Conservation (phyloP, 352 stramenopile genomes). For the Phytophthora constricta region DNA sequence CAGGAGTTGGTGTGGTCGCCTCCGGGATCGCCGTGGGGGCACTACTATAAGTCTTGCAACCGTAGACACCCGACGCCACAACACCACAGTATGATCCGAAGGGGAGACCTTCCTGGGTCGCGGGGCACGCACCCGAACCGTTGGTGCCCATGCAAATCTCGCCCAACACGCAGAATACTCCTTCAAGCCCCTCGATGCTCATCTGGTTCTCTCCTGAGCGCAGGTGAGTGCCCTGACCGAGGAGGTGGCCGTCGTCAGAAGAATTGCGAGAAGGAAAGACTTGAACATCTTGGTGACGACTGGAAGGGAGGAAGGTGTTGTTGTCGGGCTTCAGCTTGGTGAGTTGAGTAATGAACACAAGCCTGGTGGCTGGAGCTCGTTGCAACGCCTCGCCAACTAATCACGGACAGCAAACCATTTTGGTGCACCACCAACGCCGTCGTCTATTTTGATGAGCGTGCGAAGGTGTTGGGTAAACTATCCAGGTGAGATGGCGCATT, state of each 20-base stretch:
- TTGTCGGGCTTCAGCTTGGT: constrained; percentile 16
- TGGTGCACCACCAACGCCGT: no score
- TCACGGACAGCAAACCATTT: not conserved
- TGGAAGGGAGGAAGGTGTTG: not conserved
- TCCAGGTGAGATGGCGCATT: no score
- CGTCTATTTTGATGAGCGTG: constrained; percentile 26
- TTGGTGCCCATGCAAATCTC: constrained; percentile 36
- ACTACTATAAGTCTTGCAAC: constrained; percentile 36
- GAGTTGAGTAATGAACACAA: constrained; percentile 24
- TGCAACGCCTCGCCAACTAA: not conserved
- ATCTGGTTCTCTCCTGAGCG: constrained; percentile 30
- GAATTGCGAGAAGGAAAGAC: constrained; percentile 36
- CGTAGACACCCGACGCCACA: constrained; percentile 41
- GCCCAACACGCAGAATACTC: constrained; percentile 37
- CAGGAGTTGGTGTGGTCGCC: constrained; percentile 1
- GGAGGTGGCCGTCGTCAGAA: constrained; percentile 22
- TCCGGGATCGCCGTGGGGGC: constrained; percentile 5
- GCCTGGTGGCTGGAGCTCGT: not conserved
- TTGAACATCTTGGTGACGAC: constrained; percentile 40
- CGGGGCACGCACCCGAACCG: constrained; percentile 30
- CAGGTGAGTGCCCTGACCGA: constrained; percentile 22
- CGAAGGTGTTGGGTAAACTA: constrained; percentile 8
- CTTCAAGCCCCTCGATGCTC: constrained; percentile 42
- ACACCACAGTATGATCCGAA: constrained; percentile 46
- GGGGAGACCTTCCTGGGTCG: constrained; percentile 30